Conservation (phyloP, 2,329 filamentous ascomycete species). For the Microcyclospora pomicola region DNA sequence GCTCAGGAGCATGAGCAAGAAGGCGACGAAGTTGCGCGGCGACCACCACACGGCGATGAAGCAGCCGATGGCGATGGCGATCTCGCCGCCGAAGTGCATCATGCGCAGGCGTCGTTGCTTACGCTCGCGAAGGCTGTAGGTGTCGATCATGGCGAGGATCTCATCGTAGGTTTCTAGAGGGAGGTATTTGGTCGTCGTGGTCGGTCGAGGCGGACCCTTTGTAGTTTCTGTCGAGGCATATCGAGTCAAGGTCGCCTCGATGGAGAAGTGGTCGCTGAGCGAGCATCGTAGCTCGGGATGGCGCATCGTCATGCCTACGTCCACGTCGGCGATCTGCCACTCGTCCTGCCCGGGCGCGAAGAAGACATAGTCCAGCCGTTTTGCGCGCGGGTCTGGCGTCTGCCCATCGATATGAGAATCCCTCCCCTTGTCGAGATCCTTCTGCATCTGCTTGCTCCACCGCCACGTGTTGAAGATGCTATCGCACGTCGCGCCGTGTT, state of each 20-base stretch:
- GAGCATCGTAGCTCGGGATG: conserved; percentile 74
- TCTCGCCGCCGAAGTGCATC: conserved; percentile 55
- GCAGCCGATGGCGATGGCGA: conserved; percentile 58
- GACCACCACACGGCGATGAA: conserved; percentile 78
- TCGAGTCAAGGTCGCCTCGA: conserved; percentile 60
- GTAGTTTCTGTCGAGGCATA: conserved; percentile 16
- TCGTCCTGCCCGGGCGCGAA: conserved; percentile 32
- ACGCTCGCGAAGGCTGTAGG: conserved; percentile 57
- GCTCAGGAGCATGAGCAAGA: conserved; percentile 65
- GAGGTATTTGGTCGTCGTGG: conserved; percentile 3
- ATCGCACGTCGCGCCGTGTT: conserved; percentile 82
- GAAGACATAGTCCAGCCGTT: conserved; percentile 91
- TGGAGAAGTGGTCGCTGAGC: conserved; percentile 87
- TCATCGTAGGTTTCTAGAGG: conserved; percentile 42
- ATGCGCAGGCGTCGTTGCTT: conserved; percentile 59
- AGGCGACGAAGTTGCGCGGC: conserved; percentile 60
- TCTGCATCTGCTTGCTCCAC: conserved; percentile 61
- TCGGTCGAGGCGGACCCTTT: neutral
- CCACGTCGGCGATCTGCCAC: conserved; percentile 59
- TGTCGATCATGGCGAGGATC: conserved; percentile 56
- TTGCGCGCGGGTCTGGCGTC: conserved; percentile 58
- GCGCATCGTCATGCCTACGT: conserved; percentile 66
- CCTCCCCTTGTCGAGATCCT: conserved; percentile 50
- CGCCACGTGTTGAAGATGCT: conserved; percentile 84
- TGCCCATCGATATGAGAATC: conserved; percentile 52